Evolutionary conservation across 225 moss, liverwort and hornwort species (phyloP), one percentile per base, ranked within the genome.

Genomic region (Physcomitrium patens): DNA sequence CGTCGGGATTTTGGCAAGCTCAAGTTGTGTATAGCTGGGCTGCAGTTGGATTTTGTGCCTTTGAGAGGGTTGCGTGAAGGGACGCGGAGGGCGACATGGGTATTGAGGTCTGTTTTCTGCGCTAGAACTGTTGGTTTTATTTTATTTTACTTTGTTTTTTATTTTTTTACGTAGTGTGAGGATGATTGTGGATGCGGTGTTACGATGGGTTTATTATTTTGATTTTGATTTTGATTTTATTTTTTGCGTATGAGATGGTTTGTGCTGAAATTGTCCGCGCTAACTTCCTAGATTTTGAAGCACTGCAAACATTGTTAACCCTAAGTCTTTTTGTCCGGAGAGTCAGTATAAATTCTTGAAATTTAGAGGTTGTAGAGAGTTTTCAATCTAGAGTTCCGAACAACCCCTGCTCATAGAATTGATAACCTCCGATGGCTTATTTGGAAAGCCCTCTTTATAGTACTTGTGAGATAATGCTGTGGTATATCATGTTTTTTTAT

Each of bases 31-130:
- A 37, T 37, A 0, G 7, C 31, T 37, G 5, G 31, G 31, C 1
- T 7, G 31, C 31, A 37, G 31, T 37, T 37, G 31, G 31, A 37
- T 37, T 37, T 37, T 37, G 31, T 7, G 31, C 31, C 5, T 4
- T 37, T 37, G 31, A 37, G 31, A 37, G 31, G 31, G 31, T 37
- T 7, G 31, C 31, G 31, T 37, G 31, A 37, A 7, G 5, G 7
- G 7, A 37, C 31, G 31, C 31, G 31, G 31, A n/a, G n/a, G 31
- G 28, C 62, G 57, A 5, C 14, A 77, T 77, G 81, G 81, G 81
- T 16, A 68, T 81, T 0, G 54, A 81, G 81, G 77, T 81, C 63
- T 3, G 42, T 12, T 41, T 68, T 62, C 61, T 24, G 7, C 18
- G 2, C 37, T 55, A 47, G 10, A 28, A 12, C 31, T 1, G 6